These are phyloP conservation scores for Yarrowia sp. DNA, from an alignment of 805 yeast genomes.

Conservation along the genomic window DNA sequence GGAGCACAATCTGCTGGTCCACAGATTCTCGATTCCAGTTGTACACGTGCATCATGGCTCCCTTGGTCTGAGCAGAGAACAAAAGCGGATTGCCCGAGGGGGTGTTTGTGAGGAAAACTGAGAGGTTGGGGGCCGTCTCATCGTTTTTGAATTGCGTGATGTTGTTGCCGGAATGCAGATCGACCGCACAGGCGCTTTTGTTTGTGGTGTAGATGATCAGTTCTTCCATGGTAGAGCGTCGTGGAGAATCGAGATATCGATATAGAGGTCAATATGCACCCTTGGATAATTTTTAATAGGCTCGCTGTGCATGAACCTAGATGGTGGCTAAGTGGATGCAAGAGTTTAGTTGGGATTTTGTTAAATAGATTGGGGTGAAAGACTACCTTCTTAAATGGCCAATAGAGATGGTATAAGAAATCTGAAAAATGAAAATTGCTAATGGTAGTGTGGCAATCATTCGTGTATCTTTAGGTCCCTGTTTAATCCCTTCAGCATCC, in stretches of 20 bases:
- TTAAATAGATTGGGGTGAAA: not conserved
- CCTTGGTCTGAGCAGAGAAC: slow-evolving; percentile 64
- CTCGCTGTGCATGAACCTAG: slow-evolving; percentile 1
- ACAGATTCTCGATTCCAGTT: slow-evolving; percentile 69
- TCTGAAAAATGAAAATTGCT: too few relatives aligned
- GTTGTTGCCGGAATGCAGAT: slow-evolving; percentile 24
- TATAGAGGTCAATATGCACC: not conserved
- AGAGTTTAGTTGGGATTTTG: not conserved
- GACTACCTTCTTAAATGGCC: too few relatives aligned
- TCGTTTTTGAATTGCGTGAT: slow-evolving; percentile 29
- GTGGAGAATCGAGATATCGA: not conserved
- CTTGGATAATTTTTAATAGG: slow-evolving; percentile 25
- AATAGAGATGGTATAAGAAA: too few relatives aligned
- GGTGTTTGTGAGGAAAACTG: slow-evolving; percentile 35
- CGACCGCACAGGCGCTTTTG: slow-evolving; percentile 29
- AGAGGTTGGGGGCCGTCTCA: slow-evolving; percentile 37
- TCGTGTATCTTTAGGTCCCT: too few relatives aligned
- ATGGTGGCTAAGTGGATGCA: not conserved
- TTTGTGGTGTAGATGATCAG: slow-evolving; percentile 29
- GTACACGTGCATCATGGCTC: slow-evolving; percentile 79
- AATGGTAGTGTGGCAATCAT: too few relatives aligned
- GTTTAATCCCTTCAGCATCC: too few relatives aligned
- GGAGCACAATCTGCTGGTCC: slow-evolving; percentile 82
- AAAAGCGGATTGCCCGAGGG: slow-evolving; percentile 31
- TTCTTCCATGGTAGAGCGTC: slow-evolving; percentile 23